A percentile compares a stretch with the other conserved stretches of the same genome.
Conservation (phyloP, 495 filamentous ascomycete species). For the Penicillium crystallinum region DNA sequence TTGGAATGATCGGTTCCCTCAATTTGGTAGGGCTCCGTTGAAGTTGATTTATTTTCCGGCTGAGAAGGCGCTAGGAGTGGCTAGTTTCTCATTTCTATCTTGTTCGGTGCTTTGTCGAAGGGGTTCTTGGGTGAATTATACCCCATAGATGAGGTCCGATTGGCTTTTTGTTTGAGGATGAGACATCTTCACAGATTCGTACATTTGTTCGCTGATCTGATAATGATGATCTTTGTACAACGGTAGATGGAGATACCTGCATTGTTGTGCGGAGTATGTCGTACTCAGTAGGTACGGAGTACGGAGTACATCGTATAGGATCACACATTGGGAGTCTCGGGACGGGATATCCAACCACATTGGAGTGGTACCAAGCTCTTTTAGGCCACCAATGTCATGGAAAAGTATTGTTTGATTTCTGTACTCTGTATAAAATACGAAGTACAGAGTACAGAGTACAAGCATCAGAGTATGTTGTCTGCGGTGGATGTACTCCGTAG, state of each 20-base stretch:
- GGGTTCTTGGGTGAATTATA: not conserved
- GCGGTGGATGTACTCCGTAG: too few species aligned
- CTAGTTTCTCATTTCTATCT: not conserved
- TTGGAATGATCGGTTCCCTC: not conserved
- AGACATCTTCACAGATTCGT: conserved; percentile 10
- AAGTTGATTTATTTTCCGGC: not conserved
- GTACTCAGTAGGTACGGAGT: not conserved
- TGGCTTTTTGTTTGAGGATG: conserved; percentile 7
- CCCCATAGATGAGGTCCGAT: not conserved
- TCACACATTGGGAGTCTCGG: not conserved
- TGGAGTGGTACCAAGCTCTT: not conserved
- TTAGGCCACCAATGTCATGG: not conserved
- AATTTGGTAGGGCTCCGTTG: conserved; percentile 1
- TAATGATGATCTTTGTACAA: not conserved
- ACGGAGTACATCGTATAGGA: not conserved
- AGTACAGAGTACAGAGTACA: not conserved
- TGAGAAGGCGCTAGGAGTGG: not conserved
- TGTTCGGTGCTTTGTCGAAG: not conserved
- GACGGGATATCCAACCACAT: not conserved
- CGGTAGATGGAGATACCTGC: not conserved
- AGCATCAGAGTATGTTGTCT: too few species aligned
- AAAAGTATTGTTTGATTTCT: not conserved
- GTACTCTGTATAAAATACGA: not conserved
- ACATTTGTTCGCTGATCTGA: not conserved
- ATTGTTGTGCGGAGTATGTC: not conserved